These are phyloP conservation scores for Orbilia javanica DNA, from an alignment of 2,329 filamentous ascomycete genomes.

Conservation along the genomic window DNA sequence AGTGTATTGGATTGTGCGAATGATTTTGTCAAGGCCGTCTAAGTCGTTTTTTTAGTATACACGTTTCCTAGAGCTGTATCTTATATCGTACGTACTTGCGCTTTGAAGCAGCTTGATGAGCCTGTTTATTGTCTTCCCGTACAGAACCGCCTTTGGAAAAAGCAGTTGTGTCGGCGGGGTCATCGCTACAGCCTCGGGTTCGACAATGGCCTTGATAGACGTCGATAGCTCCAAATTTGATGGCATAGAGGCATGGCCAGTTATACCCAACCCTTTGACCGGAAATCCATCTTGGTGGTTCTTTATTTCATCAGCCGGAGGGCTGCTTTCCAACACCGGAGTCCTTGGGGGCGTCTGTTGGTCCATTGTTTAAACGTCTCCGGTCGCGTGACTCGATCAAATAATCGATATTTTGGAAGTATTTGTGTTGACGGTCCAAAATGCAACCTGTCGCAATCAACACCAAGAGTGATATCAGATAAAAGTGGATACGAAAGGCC, in stretches of 20 bases:
- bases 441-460: conserved; percentile 36
- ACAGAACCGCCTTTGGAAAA: conserved; percentile 22
- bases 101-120: conserved; percentile 38
- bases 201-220: not conserved
- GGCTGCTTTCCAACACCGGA: conserved; percentile 32
- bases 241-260: not conserved
- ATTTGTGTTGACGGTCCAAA: conserved; percentile 32
- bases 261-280: conserved; percentile 2
- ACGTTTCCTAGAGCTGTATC: not conserved
- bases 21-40: conserved; percentile 56
- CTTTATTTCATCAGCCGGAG: conserved; percentile 20
- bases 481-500: not conserved
- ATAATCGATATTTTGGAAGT: not conserved
- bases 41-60: not conserved
- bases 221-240: not conserved
- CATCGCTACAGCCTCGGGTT: not conserved
- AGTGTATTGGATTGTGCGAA: conserved; percentile 55
- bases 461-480: conserved; percentile 8
- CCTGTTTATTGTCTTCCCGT: conserved; percentile 28
- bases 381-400: conserved; percentile 8
- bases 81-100: conserved; percentile 34
- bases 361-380: conserved; percentile 29
- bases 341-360: conserved; percentile 46
- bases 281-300: conserved; percentile 15
- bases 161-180: not conserved